These are phyloP conservation scores for Trichocladium antarcticum DNA, from an alignment of 495 filamentous ascomycete genomes.

Conservation along the genomic window DNA sequence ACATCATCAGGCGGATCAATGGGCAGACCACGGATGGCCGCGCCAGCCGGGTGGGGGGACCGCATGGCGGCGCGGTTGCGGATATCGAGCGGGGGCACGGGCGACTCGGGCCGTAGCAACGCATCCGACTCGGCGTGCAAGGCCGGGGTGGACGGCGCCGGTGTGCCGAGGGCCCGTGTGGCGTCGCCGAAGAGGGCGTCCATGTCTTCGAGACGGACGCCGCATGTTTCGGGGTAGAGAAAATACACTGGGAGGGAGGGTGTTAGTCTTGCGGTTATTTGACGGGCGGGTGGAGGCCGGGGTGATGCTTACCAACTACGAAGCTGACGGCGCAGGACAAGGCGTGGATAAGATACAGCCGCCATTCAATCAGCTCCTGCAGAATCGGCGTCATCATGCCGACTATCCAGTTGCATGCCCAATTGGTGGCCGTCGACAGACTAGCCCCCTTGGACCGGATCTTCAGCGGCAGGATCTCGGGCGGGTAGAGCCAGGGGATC, in stretches of 20 bases:
- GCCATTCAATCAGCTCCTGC: slow-evolving; percentile 83
- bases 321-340: slow-evolving; percentile 97
- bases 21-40: slow-evolving; percentile 29
- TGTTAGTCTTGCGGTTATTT: slow-evolving; percentile 8
- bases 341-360: slow-evolving; percentile 86
- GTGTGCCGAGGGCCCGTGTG: slow-evolving; percentile 53
- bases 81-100: slow-evolving; percentile 60
- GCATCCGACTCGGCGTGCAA: slow-evolving; percentile 58
- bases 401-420: slow-evolving; percentile 97
- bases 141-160: slow-evolving; percentile 41
- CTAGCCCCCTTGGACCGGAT: slow-evolving; percentile 96
- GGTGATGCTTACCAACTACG: slow-evolving; percentile 67
- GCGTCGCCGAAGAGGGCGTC: slow-evolving; percentile 81
- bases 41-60: neutral
- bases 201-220: slow-evolving; percentile 94
- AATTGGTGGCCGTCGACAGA: slow-evolving; percentile 91
- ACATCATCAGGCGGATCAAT: slow-evolving; percentile 32
- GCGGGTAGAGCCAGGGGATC: slow-evolving; percentile 95
- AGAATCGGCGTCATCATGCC: slow-evolving; percentile 88
- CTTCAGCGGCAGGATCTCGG: slow-evolving; percentile 92
- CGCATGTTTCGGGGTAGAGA: slow-evolving; percentile 91
- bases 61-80: slow-evolving; percentile 1
- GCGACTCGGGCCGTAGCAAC: slow-evolving; percentile 59
- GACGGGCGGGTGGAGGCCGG: neutral
- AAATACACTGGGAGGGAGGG: slow-evolving; percentile 64